Evolutionary conservation across 768 basidiomycete species (phyloP), one percentile per base, ranked within the genome.

Genomic region (Tulasnella sp.): DNA sequence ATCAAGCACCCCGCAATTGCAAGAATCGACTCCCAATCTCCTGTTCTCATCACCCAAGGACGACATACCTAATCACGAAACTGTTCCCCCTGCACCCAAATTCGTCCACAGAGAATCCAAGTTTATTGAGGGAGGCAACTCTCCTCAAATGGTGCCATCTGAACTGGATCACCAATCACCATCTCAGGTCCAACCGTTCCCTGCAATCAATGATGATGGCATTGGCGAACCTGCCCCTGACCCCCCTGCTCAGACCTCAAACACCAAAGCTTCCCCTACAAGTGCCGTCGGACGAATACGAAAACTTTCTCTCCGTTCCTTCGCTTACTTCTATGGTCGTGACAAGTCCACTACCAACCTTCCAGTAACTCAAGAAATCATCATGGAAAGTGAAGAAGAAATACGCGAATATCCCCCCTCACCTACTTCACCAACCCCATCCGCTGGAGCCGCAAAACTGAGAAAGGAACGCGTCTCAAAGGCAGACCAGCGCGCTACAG

Each of bases 401-500:
- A n/a, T n/a, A n/a, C n/a, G n/a, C n/a, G n/a, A n/a, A n/a, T n/a
- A n/a, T n/a, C n/a, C n/a, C n/a, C n/a, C n/a, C n/a, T n/a, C n/a
- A n/a, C n/a, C n/a, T 16, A 12, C 34, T 12, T 35, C 34, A 12
- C 12, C 12, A 35, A 35, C 34, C 34, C 34, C 12, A 35, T n/a
- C n/a, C n/a, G n/a, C n/a, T n/a, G n/a, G n/a, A n/a, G n/a, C n/a
- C n/a, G 34, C 34, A 35, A 16, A 35, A 35, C 12, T 12, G 16
- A 35, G 34, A 35, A 35, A 12, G 34, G 16, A 35, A 19, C 51
- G 43, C 39, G 31, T 35, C 12, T 43, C 39, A 33, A 42, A 42
- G 34, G 70, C 77, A 5, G 74, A 82, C 45, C 78, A 71, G 60
- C 72, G 72, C 3, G 81, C 83, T 16, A 73, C 74, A 58, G 69